Conservation (phyloP, 805 yeast species). For the Saccharomycopsis fermentans region DNA sequence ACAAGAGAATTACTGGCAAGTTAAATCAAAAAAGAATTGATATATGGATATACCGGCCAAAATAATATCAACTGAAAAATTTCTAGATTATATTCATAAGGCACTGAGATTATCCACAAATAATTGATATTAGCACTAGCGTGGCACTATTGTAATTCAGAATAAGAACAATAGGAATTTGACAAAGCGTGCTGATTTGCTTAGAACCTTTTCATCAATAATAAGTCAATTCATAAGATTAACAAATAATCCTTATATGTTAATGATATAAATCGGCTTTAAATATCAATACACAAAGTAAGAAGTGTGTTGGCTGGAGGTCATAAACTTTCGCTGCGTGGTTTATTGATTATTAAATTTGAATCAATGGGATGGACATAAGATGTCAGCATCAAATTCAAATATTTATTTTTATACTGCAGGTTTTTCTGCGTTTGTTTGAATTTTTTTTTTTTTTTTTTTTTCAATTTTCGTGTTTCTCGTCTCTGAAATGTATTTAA, state of each 20-base stretch:
- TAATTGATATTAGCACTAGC: slow-evolving; percentile 18
- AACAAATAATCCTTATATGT: not conserved
- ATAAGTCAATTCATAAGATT: not conserved
- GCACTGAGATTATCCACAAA: slow-evolving; percentile 17
- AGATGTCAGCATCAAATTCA: too few relatives aligned
- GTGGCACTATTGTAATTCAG: slow-evolving; percentile 19
- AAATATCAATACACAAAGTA: too few relatives aligned
- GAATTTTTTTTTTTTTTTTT: not conserved
- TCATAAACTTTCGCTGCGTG: too few relatives aligned
- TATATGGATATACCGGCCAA: slow-evolving; percentile 19
- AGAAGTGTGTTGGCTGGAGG: too few relatives aligned
- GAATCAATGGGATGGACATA: too few relatives aligned
- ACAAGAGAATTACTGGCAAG: too few relatives aligned
- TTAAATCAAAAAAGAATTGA: not conserved
- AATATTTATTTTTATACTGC: too few relatives aligned
- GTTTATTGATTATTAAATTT: not conserved
- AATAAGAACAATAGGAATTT: slow-evolving; percentile 18
- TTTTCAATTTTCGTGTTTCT: not conserved
- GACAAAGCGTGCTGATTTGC: slow-evolving; percentile 19
- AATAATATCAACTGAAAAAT: not conserved
- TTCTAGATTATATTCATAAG: slow-evolving; percentile 1
- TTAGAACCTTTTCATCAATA: not conserved
- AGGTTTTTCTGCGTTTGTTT: too few relatives aligned
- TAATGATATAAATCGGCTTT: not conserved
- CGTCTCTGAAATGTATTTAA: not conserved